Base-by-base conservation (phyloP, 1,284 basidiomycete genomes). In the Naganishia sp. region DNA sequence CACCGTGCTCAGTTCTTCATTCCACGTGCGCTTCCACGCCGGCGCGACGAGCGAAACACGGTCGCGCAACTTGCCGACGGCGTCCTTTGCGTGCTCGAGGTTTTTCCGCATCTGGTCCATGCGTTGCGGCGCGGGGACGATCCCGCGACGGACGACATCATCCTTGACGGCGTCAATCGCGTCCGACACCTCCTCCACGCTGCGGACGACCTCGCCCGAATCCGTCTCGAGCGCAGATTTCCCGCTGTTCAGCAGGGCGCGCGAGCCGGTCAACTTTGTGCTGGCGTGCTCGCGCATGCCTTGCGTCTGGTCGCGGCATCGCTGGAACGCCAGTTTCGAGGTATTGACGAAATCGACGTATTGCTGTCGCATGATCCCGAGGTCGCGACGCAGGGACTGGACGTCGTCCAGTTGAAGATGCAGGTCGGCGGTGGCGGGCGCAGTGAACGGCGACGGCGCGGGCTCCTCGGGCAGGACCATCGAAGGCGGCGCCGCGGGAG, bases 21-120 rank as follows among this genome's bases (percentile, higher is more conserved):
- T 91, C 95, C 95, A 99, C 28, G 94, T 97, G 84, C 95, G 93
- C 82, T 95, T 93, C 95, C 95, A 99, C 84, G 91, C 91, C 56
- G 95, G 94, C 75, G 91, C 94, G 73, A 96, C 86, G 3, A 90
- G 90, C 71, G 88, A 86, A 71, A 98, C 90, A 76, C 95, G 92
- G 70, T 88, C 86, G 72, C 88, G 87, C 61, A 99, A 83, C 70
- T 86, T 88, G 67, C 88, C 84, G 45, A 98, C 83, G 77, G 94
- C 88, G 18, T 82, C 79, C 25, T 85, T 84, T 21, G 89, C 86
- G n/a, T 84, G 81, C 18, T 84, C 83, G 60, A 98, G 85, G 72
- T 93, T 90, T 68, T 86, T 86, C 73, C 85, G 85, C 74, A 95
- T 86, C 64, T 83, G 83, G 75, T 87, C 87, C 79, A 96, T 84